A percentile compares a stretch with the other conserved stretches of the same genome.
Conservation (phyloP, 768 basidiomycete genomes). For the Jaapia argillacea region DNA sequence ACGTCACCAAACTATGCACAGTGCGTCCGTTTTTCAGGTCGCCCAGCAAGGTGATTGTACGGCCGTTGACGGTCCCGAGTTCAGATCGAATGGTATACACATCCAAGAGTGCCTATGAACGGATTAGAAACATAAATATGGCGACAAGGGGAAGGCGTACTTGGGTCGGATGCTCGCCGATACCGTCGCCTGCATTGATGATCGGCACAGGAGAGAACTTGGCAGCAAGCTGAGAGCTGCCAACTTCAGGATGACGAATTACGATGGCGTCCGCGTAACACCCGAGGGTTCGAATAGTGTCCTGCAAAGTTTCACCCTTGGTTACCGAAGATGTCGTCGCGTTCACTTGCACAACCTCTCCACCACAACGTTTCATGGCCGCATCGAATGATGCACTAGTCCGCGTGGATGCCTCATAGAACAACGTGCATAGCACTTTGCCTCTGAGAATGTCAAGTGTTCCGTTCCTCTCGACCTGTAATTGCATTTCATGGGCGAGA, state of each 20-base stretch:
- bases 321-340: conserved; percentile 78
- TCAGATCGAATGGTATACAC: conserved; percentile 96
- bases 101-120: conserved; percentile 65
- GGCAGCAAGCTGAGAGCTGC: conserved; percentile 91
- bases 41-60: conserved; percentile 85
- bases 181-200: conserved; percentile 94
- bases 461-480: conserved; percentile 89
- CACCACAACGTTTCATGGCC: conserved; percentile 97
- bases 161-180: conserved; percentile 96
- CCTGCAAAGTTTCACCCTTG: conserved; percentile 90
- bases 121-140: conserved; percentile 1
- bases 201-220: conserved; percentile 94
- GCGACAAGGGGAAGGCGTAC: conserved; percentile 26
- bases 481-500: conserved; percentile 92
- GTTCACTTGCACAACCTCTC: conserved; percentile 82
- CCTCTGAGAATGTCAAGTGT: conserved; percentile 84
- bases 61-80: conserved; percentile 94
- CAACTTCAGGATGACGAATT: conserved; percentile 88
- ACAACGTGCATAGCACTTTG: conserved; percentile 82
- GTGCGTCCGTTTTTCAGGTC: conserved; percentile 98
- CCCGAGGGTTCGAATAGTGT: conserved; percentile 88
- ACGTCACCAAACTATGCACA: conserved; percentile 89
- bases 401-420: conserved; percentile 96
- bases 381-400: conserved; percentile 96
- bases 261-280: conserved; percentile 96